Base-by-base conservation (phyloP, 2,329 filamentous ascomycete species). In the Xylaria sp. region DNA sequence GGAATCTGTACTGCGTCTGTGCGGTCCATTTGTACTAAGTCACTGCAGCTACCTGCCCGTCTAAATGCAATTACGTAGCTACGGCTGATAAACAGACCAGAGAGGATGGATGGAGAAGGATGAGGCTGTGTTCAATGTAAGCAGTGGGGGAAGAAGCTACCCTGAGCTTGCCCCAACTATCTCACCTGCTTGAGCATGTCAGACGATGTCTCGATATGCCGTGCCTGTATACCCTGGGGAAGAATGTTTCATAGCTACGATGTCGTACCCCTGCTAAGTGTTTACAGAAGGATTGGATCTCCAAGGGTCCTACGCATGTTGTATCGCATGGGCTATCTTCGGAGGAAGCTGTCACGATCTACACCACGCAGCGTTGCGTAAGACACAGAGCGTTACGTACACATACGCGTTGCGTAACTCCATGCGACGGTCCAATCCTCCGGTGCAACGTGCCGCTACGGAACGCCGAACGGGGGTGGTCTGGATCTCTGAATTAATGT, bases 71-170 rank as follows among this genome's bases (percentile, higher is more conserved):
- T 46, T 46, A 36, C 28, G n/a, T 56, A 23, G 6, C 7, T 43
- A 10, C 36, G 18, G 54, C 31, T 51, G 43, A 49, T 36, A 31
- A 33, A 41, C 0, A 49, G 36, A 12, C 15, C 10, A 36, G 5
- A 8, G 4, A 36, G 33, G 28, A 18, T 57, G 43, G 51, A 64
- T 28, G 43, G 20, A n/a, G 67, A 65, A 66, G 67, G 67, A 66
- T 69, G 67, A 62, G 67, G 67, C 67, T 66, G 58, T 69, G 67
- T 62, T 41, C 15, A 33, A 56, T 36, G 33, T 52, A 31, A 28
- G 36, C 41, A 28, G 13, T 62, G 36, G 39, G 62, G 56, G 62
- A 43, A 49, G 20, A 62, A 69, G 67, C 66, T 68, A 68, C 57
- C 62, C 62, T 66, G 66, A 62, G 66, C 66, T 64, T 41, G n/a